Percentiles rank a stretch among this genome's conserved stretches.
phyloP scores from a whole-genome alignment of 192 early-diverging fungal genomes.

The Oehlia diaphana region DNA sequence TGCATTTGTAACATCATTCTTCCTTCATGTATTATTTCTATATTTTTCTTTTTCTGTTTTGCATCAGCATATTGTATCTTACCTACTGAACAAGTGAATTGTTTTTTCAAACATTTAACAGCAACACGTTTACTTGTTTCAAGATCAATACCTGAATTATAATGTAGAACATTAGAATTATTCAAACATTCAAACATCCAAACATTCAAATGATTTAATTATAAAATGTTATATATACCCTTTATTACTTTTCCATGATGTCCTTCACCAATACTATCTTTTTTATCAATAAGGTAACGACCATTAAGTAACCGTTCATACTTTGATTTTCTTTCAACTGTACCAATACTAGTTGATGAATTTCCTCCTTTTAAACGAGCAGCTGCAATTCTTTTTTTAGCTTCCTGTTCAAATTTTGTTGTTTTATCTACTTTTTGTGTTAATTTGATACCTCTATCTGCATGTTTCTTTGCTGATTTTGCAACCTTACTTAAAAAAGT shows the following conservation, averaged over 20 bases:
- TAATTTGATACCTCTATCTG: not conserved
- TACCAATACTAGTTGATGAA: not conserved
- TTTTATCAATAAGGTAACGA: constrained; percentile 22
- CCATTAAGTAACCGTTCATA: constrained; percentile 9
- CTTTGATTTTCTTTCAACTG: constrained; percentile 12
- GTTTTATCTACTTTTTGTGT: not conserved
- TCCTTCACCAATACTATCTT: constrained; percentile 21
- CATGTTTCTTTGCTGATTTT: not conserved
- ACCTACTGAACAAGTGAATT: constrained; percentile 9
- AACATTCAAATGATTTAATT: not conserved
- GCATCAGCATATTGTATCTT: not conserved
- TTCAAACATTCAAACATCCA: too few relatives aligned
- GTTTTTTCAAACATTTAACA: constrained; percentile 25
- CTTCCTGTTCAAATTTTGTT: not conserved
- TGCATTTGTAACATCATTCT: constrained; percentile 23
- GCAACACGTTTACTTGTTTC: not conserved
- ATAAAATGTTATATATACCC: not conserved
- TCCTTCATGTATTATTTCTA: constrained; percentile 25
- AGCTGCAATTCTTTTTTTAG: not conserved
- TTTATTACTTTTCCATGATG: constrained; percentile 25
- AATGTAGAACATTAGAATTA: not conserved
- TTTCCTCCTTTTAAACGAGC: not conserved
- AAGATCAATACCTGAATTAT: constrained; percentile 1
- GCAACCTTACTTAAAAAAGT: not conserved
- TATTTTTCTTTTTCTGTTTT: constrained; percentile 24